Percentiles rank a stretch among this genome's conserved stretches.
Evolutionary conservation across 2,329 filamentous ascomycete species (phyloP).

Genomic region (Sporothrix pallida): DNA sequence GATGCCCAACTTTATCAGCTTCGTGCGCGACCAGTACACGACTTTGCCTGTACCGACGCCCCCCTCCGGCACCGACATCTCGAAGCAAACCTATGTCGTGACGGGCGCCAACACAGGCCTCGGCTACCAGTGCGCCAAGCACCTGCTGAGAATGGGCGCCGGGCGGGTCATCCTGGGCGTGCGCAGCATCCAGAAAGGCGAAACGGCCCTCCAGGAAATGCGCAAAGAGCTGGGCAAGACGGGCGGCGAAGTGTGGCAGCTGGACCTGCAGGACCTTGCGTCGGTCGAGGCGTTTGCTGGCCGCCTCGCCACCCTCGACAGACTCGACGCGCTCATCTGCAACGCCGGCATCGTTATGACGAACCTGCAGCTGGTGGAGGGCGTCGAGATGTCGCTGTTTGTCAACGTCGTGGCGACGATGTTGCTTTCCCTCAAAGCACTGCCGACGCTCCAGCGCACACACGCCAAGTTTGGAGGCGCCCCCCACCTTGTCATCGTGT

Average conservation of each 20-base stretch:
- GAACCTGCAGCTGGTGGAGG: constrained; percentile 48
- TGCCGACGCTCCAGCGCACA: constrained; percentile 55
- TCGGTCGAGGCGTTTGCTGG: constrained; percentile 27
- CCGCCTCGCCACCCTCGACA: constrained; percentile 31
- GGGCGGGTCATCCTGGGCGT: constrained; percentile 46
- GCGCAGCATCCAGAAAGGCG: constrained; percentile 44
- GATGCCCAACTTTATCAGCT: background rate
- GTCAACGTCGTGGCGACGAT: constrained; percentile 61
- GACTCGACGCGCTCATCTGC: constrained; percentile 52
- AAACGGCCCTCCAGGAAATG: constrained; percentile 47
- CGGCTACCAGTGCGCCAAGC: constrained; percentile 46
- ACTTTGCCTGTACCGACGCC: background rate
- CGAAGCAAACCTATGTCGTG: constrained; percentile 43
- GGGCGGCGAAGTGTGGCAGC: constrained; percentile 32
- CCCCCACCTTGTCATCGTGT: constrained; percentile 43
- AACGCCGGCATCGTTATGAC: constrained; percentile 51
- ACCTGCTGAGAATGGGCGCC: constrained; percentile 44
- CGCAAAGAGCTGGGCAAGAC: constrained; percentile 31
- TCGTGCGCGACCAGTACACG: constrained; percentile 25
- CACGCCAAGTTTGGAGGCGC: constrained; percentile 37
- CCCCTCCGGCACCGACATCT: background rate
- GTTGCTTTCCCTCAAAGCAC: constrained; percentile 54
- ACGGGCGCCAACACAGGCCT: constrained; percentile 47
- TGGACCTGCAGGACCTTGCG: constrained; percentile 33
- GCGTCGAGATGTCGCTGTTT: constrained; percentile 55